A percentile compares a stretch with the other conserved stretches of the same genome.
Conservation (phyloP, 2,329 filamentous ascomycete genomes). For the Cladosporium colombiae region DNA sequence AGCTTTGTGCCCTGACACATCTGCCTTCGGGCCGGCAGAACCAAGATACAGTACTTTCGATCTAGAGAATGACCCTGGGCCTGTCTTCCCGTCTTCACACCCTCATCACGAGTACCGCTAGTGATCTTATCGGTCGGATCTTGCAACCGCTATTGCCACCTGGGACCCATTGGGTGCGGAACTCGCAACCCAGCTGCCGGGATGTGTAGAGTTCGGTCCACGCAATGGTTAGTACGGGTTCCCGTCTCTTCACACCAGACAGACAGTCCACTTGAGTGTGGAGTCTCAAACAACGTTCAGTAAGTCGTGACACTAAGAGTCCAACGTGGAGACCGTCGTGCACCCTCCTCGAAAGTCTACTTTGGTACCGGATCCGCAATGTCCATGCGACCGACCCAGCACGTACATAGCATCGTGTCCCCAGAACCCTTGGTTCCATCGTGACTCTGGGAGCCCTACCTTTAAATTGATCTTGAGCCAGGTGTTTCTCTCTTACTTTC, state of each 20-base stretch:
- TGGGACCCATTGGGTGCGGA: not conserved
- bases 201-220: not conserved
- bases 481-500: not conserved
- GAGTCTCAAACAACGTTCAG: not conserved
- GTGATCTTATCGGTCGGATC: not conserved
- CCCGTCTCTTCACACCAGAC: not conserved
- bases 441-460: not conserved
- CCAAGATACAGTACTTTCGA: not conserved
- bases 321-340: not conserved
- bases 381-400: not conserved
- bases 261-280: not conserved
- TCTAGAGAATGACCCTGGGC: not conserved
- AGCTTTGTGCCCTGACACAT: conserved; percentile 7
- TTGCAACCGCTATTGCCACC: not conserved
- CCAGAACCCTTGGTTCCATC: conserved; percentile 2
- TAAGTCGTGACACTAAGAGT: not conserved
- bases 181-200: not conserved
- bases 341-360: not conserved
- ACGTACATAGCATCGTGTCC: not conserved
- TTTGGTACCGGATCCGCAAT: not conserved
- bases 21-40: not conserved
- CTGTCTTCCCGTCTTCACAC: not conserved
- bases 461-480: not conserved
- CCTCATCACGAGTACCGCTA: not conserved
- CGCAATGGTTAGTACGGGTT: not conserved